Conservation (phyloP, 2,329 filamentous ascomycete species). For the Zarea fungicola region DNA sequence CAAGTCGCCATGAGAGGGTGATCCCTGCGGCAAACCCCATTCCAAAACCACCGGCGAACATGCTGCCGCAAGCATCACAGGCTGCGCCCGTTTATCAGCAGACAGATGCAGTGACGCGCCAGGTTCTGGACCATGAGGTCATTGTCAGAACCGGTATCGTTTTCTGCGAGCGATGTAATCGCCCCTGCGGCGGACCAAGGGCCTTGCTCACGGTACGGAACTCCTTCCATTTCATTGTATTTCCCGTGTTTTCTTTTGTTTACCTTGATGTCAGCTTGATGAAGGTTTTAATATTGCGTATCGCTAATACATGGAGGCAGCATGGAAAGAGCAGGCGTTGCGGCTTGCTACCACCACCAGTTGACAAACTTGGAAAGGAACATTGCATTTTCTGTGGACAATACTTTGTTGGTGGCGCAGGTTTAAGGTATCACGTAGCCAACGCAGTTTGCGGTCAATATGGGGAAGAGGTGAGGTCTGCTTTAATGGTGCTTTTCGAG, state of each 20-base stretch:
- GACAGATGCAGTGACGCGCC: neutral
- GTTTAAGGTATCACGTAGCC: conserved; percentile 39
- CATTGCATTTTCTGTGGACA: conserved; percentile 42
- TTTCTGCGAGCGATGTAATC: conserved; percentile 22
- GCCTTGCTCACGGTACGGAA: conserved; percentile 31
- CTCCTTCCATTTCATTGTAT: conserved; percentile 5
- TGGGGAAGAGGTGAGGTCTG: conserved; percentile 14
- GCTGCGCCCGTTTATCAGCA: neutral
- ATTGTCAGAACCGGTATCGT: neutral
- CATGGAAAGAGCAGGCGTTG: conserved; percentile 26
- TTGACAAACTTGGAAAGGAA: conserved; percentile 23
- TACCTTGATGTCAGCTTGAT: neutral
- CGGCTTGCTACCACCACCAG: conserved; percentile 7
- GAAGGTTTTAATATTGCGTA: neutral
- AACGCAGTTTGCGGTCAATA: conserved; percentile 44
- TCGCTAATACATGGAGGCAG: conserved; percentile 19
- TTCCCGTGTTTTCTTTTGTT: no score
- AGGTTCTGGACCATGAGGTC: neutral
- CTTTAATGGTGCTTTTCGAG: neutral
- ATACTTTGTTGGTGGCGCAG: conserved; percentile 35
- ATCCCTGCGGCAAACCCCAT: conserved; percentile 24
- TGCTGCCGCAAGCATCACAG: neutral
- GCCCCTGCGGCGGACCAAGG: conserved; percentile 28
- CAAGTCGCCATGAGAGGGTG: conserved; percentile 29
- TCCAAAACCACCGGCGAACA: neutral